These are phyloP conservation scores for Globisporangium paddicum DNA, from an alignment of 352 stramenopile genomes.

Conservation along the genomic window DNA sequence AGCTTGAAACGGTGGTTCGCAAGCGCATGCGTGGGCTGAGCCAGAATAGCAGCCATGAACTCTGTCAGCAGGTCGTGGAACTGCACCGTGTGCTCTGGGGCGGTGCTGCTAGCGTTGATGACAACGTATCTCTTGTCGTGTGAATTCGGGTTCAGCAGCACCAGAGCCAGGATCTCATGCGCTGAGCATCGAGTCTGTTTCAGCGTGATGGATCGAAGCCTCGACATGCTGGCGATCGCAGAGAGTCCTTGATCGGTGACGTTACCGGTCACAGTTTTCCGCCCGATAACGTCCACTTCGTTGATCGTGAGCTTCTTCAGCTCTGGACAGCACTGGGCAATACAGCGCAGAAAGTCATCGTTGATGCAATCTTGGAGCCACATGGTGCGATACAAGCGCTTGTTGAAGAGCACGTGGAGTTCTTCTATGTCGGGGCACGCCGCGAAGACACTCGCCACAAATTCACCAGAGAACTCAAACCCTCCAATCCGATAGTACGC, in stretches of 20 bases:
- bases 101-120: not conserved
- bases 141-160: not conserved
- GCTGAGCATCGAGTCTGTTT: not conserved
- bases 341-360: not conserved
- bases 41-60: not conserved
- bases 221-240: not conserved
- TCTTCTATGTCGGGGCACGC: conserved; percentile 9
- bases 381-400: not conserved
- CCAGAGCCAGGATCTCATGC: not conserved
- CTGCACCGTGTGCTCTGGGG: not conserved
- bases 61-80: not conserved
- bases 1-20: not conserved
- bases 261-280: not conserved
- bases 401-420: conserved; percentile 4
- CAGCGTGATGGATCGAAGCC: not conserved
- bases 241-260: not conserved
- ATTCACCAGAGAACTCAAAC: not conserved
- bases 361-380: not conserved
- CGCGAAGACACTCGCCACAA: not conserved
- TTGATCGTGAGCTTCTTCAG: not conserved
- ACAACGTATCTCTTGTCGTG: not conserved
- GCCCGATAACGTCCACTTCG: not conserved
- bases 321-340: not conserved
- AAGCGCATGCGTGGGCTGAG: not conserved
- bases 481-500: not conserved